Evolutionary conservation across 148 eudicot genomes (phyloP).

Genomic region (Amaranthus cruentus): DNA sequence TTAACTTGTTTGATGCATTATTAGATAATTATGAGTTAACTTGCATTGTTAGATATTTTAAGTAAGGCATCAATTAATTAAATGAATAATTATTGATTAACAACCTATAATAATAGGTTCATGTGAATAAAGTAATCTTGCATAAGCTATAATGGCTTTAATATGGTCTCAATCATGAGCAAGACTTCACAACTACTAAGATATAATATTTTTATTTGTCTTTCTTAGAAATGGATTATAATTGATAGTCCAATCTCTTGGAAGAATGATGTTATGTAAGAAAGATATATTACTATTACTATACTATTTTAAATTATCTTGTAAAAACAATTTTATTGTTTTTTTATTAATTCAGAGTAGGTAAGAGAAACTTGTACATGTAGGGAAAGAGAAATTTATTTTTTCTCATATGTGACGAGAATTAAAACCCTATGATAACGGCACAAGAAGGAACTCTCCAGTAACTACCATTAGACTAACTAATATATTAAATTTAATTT

Average conservation of each 20-base stretch:
- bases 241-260: background rate
- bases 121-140: background rate
- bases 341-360: no score
- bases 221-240: background rate
- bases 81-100: background rate
- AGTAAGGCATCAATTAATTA: background rate
- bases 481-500: no score
- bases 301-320: no score
- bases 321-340: no score
- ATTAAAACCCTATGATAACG: no score
- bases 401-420: no score
- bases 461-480: no score
- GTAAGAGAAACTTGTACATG: no score
- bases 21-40: background rate
- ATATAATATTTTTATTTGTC: background rate
- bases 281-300: background rate
- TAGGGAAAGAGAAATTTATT: no score
- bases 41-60: background rate
- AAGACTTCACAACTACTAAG: slow-evolving; percentile 3
- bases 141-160: slow-evolving; percentile 17
- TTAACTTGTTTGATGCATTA: background rate
- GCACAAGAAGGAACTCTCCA: no score
- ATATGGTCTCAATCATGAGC: slow-evolving; percentile 15
- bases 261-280: background rate
- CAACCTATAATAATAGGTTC: background rate